phyloP scores from a whole-genome alignment of 1,284 basidiomycete genomes.

The Pseudozyma pruni region DNA sequence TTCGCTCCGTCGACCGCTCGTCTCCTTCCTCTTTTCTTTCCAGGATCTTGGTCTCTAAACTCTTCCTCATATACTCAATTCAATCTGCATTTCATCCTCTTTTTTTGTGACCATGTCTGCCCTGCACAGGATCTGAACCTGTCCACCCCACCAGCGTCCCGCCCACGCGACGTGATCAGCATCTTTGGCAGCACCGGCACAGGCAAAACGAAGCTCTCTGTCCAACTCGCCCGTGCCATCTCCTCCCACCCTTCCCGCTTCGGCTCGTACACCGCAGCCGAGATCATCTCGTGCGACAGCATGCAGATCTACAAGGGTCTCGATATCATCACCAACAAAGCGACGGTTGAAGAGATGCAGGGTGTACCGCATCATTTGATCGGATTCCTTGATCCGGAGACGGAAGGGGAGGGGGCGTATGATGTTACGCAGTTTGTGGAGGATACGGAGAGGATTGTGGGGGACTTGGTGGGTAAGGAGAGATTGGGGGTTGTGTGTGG shows the following conservation, averaged over 20 bases:
- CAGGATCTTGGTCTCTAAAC: constrained; percentile 46
- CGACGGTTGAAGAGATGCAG: constrained; percentile 78
- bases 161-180: constrained; percentile 71
- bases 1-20: constrained; percentile 5
- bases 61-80: constrained; percentile 9
- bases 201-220: constrained; percentile 91
- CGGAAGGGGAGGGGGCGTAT: constrained; percentile 74
- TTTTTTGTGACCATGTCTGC: not conserved
- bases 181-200: constrained; percentile 96
- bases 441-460: constrained; percentile 61
- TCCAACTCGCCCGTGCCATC: constrained; percentile 80
- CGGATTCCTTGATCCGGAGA: constrained; percentile 83
- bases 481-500: constrained; percentile 89
- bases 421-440: constrained; percentile 70
- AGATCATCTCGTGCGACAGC: constrained; percentile 92
- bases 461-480: not conserved
- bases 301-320: constrained; percentile 98
- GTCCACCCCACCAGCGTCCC: no score
- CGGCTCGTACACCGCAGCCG: constrained; percentile 40
- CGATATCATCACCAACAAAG: constrained; percentile 95
- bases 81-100: not conserved
- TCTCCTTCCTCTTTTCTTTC: constrained; percentile 2
- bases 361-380: constrained; percentile 90
- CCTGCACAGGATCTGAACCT: constrained; percentile 11
- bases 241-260: not conserved